Evolutionary conservation across 2,329 filamentous ascomycete species (phyloP).

Genomic region (Colletotrichum incanum): DNA sequence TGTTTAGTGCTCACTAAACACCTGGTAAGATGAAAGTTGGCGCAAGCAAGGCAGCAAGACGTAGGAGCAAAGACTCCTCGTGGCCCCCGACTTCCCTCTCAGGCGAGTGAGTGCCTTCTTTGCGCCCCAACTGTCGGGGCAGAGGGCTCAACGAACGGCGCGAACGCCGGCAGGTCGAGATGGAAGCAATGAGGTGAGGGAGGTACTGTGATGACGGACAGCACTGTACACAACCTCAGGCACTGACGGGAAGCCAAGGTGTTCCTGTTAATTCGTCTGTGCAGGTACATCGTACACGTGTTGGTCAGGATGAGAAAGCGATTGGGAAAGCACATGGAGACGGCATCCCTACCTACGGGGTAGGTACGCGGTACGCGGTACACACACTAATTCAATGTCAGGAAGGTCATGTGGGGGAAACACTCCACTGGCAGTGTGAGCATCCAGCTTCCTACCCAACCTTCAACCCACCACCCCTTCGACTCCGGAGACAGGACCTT

Average conservation of each 20-base stretch:
- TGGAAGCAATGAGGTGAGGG: neutral
- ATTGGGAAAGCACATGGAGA: neutral
- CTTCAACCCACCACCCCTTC: neutral
- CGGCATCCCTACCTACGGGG: neutral
- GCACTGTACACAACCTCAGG: neutral
- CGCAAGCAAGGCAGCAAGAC: neutral
- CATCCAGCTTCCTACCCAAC: neutral
- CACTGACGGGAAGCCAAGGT: neutral
- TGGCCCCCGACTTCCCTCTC: neutral
- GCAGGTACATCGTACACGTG: conserved; percentile 3
- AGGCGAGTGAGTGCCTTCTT: neutral
- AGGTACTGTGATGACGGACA: neutral
- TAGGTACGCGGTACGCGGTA: neutral
- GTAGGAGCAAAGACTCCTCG: neutral
- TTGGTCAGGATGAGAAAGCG: conserved; percentile 16
- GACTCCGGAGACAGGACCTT: neutral
- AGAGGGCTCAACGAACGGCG: neutral
- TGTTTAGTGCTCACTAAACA: conserved; percentile 22
- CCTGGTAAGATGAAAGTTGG: conserved; percentile 12
- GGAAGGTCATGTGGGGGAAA: conserved; percentile 7
- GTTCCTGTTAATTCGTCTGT: neutral
- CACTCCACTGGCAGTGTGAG: neutral
- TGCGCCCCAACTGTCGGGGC: neutral
- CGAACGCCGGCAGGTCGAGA: neutral
- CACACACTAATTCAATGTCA: conserved; percentile 1